Evolutionary conservation across 2,329 filamentous ascomycete species (phyloP).

Genomic region (Tothia fuscella): DNA sequence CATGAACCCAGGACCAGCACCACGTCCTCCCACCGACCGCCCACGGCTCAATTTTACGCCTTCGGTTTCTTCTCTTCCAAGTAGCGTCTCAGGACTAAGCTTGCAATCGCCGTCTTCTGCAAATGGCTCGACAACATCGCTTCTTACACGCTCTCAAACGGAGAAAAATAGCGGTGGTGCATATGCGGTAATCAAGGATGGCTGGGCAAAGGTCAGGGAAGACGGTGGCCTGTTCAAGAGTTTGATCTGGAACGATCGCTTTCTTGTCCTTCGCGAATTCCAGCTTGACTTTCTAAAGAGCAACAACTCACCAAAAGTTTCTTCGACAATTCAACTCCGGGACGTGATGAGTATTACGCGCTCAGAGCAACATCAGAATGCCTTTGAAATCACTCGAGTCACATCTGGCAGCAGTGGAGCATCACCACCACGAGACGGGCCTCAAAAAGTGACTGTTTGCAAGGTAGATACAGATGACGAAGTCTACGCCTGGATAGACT

Average conservation of each 20-base stretch:
- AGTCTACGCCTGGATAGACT: conserved; percentile 97
- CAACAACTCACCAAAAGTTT: conserved; percentile 67
- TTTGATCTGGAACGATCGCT: conserved; percentile 81
- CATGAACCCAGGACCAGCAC: conserved; percentile 94
- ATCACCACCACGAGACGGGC: conserved; percentile 68
- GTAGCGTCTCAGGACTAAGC: conserved; percentile 68
- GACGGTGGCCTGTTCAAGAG: conserved; percentile 72
- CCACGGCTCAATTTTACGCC: conserved; percentile 72
- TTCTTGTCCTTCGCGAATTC: conserved; percentile 82
- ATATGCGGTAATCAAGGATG: conserved; percentile 41
- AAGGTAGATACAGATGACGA: conserved; percentile 93
- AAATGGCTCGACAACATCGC: conserved; percentile 27
- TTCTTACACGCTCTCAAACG: conserved; percentile 26
- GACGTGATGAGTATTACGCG: conserved; percentile 84
- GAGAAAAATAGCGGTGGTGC: conserved; percentile 27
- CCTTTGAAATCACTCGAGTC: conserved; percentile 82
- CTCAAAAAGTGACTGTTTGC: conserved; percentile 75
- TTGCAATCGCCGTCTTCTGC: conserved; percentile 47
- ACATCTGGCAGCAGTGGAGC: conserved; percentile 44
- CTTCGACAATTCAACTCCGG: conserved; percentile 72
- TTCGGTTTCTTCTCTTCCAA: conserved; percentile 56
- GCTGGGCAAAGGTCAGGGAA: conserved; percentile 80
- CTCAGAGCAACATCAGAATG: conserved; percentile 81
- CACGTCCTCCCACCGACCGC: conserved; percentile 73
- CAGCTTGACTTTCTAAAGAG: conserved; percentile 91